Evolutionary conservation across 2,329 filamentous ascomycete genomes (phyloP).

Genomic region (Penicillium vulpinum): DNA sequence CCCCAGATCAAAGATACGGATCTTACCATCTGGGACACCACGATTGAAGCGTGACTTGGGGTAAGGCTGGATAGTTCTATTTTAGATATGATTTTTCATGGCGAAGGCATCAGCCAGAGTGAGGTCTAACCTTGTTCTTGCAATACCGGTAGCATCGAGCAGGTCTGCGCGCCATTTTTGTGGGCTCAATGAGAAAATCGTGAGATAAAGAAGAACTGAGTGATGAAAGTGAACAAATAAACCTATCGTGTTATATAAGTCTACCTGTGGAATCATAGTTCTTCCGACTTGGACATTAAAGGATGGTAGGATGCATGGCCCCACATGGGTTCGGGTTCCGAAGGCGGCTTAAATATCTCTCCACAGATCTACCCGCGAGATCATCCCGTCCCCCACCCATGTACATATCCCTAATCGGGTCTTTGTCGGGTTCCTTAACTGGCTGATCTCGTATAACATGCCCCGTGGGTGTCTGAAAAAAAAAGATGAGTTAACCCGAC

Average conservation of each 20-base stretch:
- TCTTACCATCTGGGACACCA: neutral
- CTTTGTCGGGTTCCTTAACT: too few species aligned
- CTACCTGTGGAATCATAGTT: neutral
- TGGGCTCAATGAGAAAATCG: too few species aligned
- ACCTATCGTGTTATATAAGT: neutral
- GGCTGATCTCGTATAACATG: too few species aligned
- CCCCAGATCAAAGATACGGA: neutral
- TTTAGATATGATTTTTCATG: neutral
- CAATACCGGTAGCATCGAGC: neutral
- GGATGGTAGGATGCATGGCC: too few species aligned
- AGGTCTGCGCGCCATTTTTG: neutral
- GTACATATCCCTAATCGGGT: too few species aligned
- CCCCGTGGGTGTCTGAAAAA: too few species aligned
- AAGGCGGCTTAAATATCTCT: neutral
- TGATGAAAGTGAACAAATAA: neutral
- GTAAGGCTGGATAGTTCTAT: neutral
- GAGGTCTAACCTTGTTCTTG: neutral
- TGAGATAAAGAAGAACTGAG: neutral
- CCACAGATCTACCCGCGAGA: neutral
- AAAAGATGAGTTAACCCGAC: too few species aligned
- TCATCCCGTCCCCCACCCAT: too few species aligned
- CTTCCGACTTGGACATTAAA: neutral
- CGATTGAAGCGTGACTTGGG: neutral
- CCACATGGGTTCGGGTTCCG: neutral
- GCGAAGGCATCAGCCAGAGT: too few species aligned